Evolutionary conservation across 2,329 filamentous ascomycete genomes (phyloP).

Genomic region (Sclerotiophoma versabilis): DNA sequence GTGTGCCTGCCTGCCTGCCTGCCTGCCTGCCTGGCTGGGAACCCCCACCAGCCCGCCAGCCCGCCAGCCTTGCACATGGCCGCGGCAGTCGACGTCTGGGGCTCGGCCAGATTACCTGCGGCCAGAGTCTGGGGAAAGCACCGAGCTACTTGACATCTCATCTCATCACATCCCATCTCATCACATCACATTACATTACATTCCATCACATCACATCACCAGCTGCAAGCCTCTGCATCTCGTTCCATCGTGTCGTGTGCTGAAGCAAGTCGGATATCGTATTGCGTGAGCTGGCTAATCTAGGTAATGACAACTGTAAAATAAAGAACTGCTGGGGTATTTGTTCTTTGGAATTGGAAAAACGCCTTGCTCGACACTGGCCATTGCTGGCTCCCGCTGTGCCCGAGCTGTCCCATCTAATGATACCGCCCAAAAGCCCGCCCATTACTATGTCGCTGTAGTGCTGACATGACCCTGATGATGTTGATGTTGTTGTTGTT

Average conservation of each 20-base stretch:
- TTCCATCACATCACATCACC: no score
- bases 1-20: background rate
- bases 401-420: slow-evolving; percentile 27
- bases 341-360: slow-evolving; percentile 23
- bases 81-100: no score
- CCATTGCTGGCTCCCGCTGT: slow-evolving; percentile 29
- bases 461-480: background rate
- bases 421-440: slow-evolving; percentile 11
- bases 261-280: slow-evolving; percentile 14
- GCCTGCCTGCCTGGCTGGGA: no score
- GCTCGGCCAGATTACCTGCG: background rate
- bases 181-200: background rate
- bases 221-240: background rate
- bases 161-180: no score
- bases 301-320: slow-evolving; percentile 4
- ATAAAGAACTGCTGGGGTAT: slow-evolving; percentile 32
- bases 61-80: background rate
- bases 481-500: background rate
- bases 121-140: slow-evolving; percentile 5
- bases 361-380: slow-evolving; percentile 34
- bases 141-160: no score
- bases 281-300: slow-evolving; percentile 27
- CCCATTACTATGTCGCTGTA: slow-evolving; percentile 14
- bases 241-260: no score
- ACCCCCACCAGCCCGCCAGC: no score